Evolutionary conservation across 441 rosid genomes (phyloP), one percentile per base, ranked within the genome.

Genomic region (Capsella rubella): DNA sequence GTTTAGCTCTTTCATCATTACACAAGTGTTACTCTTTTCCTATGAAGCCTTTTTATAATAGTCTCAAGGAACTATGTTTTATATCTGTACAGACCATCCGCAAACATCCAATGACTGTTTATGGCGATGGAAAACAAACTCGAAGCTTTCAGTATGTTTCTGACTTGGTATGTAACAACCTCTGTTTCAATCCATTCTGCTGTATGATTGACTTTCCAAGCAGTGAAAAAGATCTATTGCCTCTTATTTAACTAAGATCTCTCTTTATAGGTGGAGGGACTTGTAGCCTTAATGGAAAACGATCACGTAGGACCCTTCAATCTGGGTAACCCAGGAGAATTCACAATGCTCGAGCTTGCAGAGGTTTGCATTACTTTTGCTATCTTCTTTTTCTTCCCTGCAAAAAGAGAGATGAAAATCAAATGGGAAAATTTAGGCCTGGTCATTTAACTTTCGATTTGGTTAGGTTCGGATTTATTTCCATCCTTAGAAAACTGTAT

Each of bases 101-200:
- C 57, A 92, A 90, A 84, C 91, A 84, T 58, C 97, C 99, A 18
- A 77, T 95, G 90, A 89, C 97, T 56, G 97, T 95, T 60, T 95
- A 95, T 80, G 99, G 99, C 66, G 97, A 95, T 79, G 99, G 99
- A 79, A 92, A 95, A 79, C 99, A 95, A 82, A 95, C 99, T 15
- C 84, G 99, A 65, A 95, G 99, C 93, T 95, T 95, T 82, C 99
- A 95, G 67, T 95, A 86, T 80, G 99, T 95, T 75, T 88, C 97
- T 45, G 99, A 95, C 83, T 81, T 95, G 96, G 99, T 95, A 89
- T 10, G 43, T 52, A 47, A 34, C 45, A 32, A 32, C 25, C 53
- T 69, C 7, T 45, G 65, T 57, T 60, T 46, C 34, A 34, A 2
- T 39, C 27, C 76, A 70, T 13, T 15, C 40, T 27, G 8, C 51